Evolutionary conservation across 192 early-diverging fungal species (phyloP).

Genomic region (Coemansia aciculifera): DNA sequence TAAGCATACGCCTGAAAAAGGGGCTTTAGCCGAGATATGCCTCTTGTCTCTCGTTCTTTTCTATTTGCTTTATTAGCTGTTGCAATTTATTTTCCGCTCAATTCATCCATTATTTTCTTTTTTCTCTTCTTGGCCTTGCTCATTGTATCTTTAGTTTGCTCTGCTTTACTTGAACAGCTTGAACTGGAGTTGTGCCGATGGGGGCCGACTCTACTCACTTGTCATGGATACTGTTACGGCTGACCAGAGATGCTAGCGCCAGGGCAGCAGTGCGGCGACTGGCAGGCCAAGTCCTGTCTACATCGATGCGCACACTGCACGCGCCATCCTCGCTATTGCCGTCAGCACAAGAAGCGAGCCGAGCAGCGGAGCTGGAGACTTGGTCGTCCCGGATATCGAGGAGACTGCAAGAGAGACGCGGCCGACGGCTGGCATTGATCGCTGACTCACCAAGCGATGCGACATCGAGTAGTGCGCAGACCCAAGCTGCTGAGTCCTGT

Average conservation of each 20-base stretch:
- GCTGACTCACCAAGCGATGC: neutral
- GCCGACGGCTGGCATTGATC: slow-evolving; percentile 9
- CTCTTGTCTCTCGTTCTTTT: neutral
- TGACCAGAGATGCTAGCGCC: slow-evolving; percentile 25
- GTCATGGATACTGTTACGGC: slow-evolving; percentile 30
- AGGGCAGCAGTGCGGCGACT: slow-evolving; percentile 20
- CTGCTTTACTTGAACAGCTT: neutral
- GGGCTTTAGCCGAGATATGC: neutral
- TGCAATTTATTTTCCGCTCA: neutral
- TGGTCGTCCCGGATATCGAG: slow-evolving; percentile 13
- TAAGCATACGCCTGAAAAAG: neutral
- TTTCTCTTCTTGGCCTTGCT: neutral
- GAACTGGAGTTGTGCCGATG: slow-evolving; percentile 16
- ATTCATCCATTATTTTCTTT: neutral
- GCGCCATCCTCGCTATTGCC: neutral
- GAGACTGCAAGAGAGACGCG: slow-evolving; percentile 15
- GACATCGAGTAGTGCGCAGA: neutral
- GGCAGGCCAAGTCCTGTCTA: slow-evolving; percentile 2
- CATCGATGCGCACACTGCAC: slow-evolving; percentile 3
- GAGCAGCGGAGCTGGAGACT: slow-evolving; percentile 1
- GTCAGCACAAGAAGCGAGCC: neutral
- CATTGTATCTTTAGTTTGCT: neutral
- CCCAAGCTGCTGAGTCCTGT: neutral
- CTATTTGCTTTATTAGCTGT: neutral
- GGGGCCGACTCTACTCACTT: slow-evolving; percentile 46